phyloP scores from a whole-genome alignment of 2,329 filamentous ascomycete species.

The Fusarium humuli region DNA sequence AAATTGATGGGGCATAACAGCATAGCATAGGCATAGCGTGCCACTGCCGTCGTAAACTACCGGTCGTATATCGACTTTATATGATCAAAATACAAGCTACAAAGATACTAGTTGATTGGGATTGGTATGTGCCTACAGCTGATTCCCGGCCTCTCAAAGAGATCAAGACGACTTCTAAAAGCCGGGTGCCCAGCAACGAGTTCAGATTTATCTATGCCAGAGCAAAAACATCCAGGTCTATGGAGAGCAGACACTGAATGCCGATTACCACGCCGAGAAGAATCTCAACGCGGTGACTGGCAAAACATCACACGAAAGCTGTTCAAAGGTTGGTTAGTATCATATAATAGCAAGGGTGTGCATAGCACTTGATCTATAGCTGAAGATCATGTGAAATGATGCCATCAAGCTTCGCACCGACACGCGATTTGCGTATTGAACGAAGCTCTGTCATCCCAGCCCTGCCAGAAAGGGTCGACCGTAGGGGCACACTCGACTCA shows the following conservation, averaged over 20 bases:
- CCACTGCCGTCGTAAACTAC: constrained; percentile 5
- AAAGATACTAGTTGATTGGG: background rate
- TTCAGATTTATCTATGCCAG: constrained; percentile 63
- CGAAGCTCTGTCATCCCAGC: background rate
- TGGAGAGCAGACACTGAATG: constrained; percentile 59
- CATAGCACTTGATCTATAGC: constrained; percentile 5
- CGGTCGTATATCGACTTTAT: background rate
- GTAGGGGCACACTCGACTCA: background rate
- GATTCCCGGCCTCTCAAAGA: constrained; percentile 67
- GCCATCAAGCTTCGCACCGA: constrained; percentile 1
- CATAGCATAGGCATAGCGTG: background rate
- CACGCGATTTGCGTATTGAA: background rate
- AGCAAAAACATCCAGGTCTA: constrained; percentile 67
- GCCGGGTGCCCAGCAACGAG: constrained; percentile 69
- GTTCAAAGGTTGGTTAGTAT: constrained; percentile 22
- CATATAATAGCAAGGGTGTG: constrained; percentile 4
- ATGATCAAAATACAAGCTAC: background rate
- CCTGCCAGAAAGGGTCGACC: constrained; percentile 1
- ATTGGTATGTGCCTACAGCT: constrained; percentile 66
- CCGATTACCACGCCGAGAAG: constrained; percentile 57
- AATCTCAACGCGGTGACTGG: constrained; percentile 52
- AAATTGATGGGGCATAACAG: background rate
- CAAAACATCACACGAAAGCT: constrained; percentile 36
- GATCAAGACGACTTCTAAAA: constrained; percentile 67
- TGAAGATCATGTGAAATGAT: constrained; percentile 8